Evolutionary conservation across 83 land plant genomes (phyloP).

Genomic region (Picea engelmannii): DNA sequence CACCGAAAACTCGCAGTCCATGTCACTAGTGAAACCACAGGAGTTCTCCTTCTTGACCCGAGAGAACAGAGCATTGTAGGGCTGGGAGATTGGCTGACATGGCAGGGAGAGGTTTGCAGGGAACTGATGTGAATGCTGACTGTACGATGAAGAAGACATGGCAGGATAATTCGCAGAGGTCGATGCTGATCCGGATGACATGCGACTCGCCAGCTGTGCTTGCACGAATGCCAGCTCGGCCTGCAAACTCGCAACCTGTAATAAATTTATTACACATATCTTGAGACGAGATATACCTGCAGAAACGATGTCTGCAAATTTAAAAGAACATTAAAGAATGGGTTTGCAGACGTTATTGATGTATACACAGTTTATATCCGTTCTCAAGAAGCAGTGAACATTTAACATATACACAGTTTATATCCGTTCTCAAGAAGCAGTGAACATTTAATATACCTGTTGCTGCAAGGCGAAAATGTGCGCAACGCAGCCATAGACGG

Average conservation of each 20-base stretch:
- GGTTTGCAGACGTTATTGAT: background rate
- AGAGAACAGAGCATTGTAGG: background rate
- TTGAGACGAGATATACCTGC: background rate
- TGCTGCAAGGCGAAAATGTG: slow-evolving; percentile 88
- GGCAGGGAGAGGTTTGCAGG: background rate
- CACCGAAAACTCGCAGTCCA: background rate
- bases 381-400: too few species aligned
- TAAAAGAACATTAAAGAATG: background rate
- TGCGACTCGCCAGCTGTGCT: slow-evolving; percentile 52
- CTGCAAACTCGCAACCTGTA: slow-evolving; percentile 71
- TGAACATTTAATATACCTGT: slow-evolving; percentile 45
- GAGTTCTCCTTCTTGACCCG: background rate
- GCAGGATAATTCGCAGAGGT: too few species aligned
- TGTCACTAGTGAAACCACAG: background rate
- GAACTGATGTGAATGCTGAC: background rate
- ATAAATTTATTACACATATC: background rate
- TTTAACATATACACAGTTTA: background rate
- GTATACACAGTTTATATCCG: background rate
- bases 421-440: background rate
- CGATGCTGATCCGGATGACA: slow-evolving; percentile 15
- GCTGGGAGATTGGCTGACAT: background rate
- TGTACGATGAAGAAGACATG: background rate
- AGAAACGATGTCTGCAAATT: background rate
- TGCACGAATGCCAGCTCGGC: slow-evolving; percentile 67
- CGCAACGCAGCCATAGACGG: slow-evolving; percentile 88